Evolutionary conservation across 495 filamentous ascomycete species (phyloP).

Genomic region (Xylaria palmicola): DNA sequence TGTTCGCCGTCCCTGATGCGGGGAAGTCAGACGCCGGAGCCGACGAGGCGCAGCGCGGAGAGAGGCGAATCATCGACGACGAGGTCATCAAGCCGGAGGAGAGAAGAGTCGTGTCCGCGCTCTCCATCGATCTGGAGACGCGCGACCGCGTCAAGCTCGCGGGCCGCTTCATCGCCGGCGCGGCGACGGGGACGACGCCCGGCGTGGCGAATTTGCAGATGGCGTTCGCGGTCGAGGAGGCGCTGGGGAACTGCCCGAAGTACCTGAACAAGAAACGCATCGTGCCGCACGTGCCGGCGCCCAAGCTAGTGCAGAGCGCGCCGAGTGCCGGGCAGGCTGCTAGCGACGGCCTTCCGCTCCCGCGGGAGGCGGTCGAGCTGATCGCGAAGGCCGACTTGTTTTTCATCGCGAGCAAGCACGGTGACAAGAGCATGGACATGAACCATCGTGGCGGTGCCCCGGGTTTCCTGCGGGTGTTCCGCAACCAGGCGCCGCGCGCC

Average conservation of each 20-base stretch:
- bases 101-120: constrained; percentile 53
- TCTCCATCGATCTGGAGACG: constrained; percentile 66
- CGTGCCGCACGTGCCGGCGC: constrained; percentile 48
- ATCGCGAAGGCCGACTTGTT: constrained; percentile 69
- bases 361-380: constrained; percentile 54
- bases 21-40: constrained; percentile 19
- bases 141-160: constrained; percentile 66
- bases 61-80: constrained; percentile 26
- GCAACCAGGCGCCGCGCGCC: constrained; percentile 41
- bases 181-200: constrained; percentile 23
- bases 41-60: constrained; percentile 36
- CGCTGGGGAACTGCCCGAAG: constrained; percentile 79
- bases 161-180: constrained; percentile 61
- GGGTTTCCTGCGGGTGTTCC: constrained; percentile 68
- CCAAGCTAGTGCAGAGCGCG: constrained; percentile 46
- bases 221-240: constrained; percentile 64
- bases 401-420: constrained; percentile 67
- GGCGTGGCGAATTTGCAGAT: constrained; percentile 60
- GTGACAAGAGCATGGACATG: constrained; percentile 71
- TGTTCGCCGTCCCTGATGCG: constrained; percentile 8
- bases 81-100: constrained; percentile 32
- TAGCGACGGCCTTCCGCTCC: constrained; percentile 28
- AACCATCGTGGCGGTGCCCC: constrained; percentile 75
- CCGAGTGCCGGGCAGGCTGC: not conserved
- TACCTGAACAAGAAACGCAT: constrained; percentile 75